Evolutionary conservation across 140 eudicot species (phyloP), one percentile per base, ranked within the genome.

Genomic region (Ambrosia hybrid): DNA sequence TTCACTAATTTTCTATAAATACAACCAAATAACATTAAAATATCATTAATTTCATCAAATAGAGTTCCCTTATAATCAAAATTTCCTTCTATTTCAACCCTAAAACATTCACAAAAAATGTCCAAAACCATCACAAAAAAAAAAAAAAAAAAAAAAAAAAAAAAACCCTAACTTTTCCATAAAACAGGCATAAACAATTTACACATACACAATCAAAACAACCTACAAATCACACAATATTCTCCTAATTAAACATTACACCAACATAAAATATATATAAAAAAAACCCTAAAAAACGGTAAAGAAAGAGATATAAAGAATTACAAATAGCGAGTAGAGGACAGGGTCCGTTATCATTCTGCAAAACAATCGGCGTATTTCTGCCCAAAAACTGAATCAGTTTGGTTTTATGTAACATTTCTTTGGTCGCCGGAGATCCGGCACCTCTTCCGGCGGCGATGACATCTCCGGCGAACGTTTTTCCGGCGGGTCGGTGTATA

Each of bases 261-360:
- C 34, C 34, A 30, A 30, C 34, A 30, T 30, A 30, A 30, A 30
- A 30, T 30, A 30, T 1, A 1, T 1, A 30, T 30, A 57, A 55
- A 21, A 21, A 16, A 72, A 79, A 82, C 81, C 77, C 85, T 72
- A 21, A 70, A 63, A 73, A 51, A 13, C 36, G 55, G 12, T 30
- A 63, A 60, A 41, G 0, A 41, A 63, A 70, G 76, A 59, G 66
- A 33, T 79, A 57, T 17, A 39, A 49, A 70, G 3, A 36, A 39
- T 51, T 87, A 93, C 98, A 93, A 65, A 93, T 93, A 37, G 97
- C 89, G 73, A 93, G 88, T 67, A 93, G 97, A 72, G 98, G 98
- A 66, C 98, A 93, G 46, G 98, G 98, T 72, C 98, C 98, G 79
- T 93, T 93, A 70, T 90, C 93, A 80, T 93, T 93, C 66, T 93